phyloP scores from a whole-genome alignment of 768 basidiomycete species.

The Boletus rex-veris region DNA sequence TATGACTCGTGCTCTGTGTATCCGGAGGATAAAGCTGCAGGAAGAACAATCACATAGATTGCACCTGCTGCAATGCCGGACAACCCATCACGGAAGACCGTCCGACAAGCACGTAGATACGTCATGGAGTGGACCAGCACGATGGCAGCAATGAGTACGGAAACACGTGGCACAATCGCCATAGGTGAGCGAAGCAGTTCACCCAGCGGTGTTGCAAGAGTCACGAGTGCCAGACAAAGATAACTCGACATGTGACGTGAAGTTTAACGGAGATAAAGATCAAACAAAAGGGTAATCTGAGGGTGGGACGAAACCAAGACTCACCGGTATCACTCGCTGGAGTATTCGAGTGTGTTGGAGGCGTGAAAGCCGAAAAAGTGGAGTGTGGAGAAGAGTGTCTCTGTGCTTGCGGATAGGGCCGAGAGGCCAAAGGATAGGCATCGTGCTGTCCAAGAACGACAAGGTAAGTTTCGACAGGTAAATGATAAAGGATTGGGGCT shows the following conservation, averaged over 20 bases:
- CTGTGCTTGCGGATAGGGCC: conserved; percentile 5
- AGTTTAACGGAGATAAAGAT: not conserved
- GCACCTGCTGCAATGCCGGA: not conserved
- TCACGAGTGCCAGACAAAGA: not conserved
- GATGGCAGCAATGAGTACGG: not conserved
- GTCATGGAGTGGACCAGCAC: not conserved
- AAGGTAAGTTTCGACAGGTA: not conserved
- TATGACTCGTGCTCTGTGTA: not conserved
- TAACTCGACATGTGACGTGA: not conserved
- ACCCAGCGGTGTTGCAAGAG: not conserved
- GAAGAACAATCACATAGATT: conserved; percentile 3
- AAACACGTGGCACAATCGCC: not conserved
- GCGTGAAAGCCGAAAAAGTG: conserved; percentile 19
- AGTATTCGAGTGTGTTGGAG: conserved; percentile 24
- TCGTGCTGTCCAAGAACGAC: conserved; percentile 13
- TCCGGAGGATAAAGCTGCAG: not conserved
- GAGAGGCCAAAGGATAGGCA: not conserved
- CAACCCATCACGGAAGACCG: not conserved
- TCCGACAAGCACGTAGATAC: not conserved
- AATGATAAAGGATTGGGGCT: not conserved
- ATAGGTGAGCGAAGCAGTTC: not conserved
- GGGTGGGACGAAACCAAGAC: conserved; percentile 1
- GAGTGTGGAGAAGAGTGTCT: conserved; percentile 19
- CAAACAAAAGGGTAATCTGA: not conserved
- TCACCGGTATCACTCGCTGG: conserved; percentile 29